phyloP scores from a whole-genome alignment of 129 eudicot species.

The Helianthus tuberosus region DNA sequence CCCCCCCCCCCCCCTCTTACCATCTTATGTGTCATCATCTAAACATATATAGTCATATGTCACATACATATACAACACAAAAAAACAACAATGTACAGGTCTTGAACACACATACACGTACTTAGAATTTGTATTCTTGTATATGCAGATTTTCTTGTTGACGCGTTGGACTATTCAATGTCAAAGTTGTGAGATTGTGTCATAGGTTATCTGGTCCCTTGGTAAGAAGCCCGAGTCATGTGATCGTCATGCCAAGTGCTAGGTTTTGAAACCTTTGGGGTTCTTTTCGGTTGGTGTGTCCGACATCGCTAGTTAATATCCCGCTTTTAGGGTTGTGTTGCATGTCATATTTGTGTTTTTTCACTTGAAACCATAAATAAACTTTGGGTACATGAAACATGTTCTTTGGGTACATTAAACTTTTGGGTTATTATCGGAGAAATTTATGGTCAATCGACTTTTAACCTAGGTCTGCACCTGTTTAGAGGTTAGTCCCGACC shows the following conservation, averaged over 20 bases:
- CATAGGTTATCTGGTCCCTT: not conserved
- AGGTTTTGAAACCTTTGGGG: not conserved
- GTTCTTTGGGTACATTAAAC: too few species aligned
- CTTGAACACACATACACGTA: not conserved
- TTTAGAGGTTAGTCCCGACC: too few species aligned
- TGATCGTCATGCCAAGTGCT: not conserved
- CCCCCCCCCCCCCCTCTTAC: not conserved
- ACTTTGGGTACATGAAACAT: not conserved
- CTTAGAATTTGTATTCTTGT: not conserved
- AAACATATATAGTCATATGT: too few species aligned
- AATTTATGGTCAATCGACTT: too few species aligned
- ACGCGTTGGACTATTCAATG: constrained; percentile 77
- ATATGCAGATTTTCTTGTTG: constrained; percentile 77
- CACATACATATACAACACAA: not conserved
- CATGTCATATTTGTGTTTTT: not conserved
- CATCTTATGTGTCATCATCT: too few species aligned
- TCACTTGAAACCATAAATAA: constrained; percentile 1
- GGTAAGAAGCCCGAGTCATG: constrained; percentile 21
- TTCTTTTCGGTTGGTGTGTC: not conserved
- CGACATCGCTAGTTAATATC: not conserved
- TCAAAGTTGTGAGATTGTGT: constrained; percentile 62
- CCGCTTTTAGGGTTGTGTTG: not conserved
- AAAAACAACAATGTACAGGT: too few species aligned
- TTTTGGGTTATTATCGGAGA: too few species aligned
- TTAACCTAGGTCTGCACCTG: too few species aligned